Conservation (phyloP, 2,329 filamentous ascomycete genomes). For the Trichophyton schoenleinii region DNA sequence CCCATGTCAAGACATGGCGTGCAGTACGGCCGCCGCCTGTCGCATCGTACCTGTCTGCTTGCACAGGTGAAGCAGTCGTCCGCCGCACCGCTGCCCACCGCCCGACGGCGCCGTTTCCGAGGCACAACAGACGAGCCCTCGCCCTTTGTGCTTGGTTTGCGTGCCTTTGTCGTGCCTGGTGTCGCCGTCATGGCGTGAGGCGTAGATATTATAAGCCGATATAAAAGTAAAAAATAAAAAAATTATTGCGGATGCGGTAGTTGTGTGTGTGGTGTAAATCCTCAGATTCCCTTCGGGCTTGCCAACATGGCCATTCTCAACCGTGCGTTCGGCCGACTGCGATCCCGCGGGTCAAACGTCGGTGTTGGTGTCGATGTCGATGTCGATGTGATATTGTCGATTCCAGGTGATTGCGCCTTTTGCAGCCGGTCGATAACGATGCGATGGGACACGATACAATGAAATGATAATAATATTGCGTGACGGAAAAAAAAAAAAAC, state of each 20-base stretch:
- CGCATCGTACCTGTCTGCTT: conserved; percentile 73
- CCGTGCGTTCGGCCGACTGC: too few species aligned
- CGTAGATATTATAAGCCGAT: neutral
- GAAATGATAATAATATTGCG: too few species aligned
- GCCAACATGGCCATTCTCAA: too few species aligned
- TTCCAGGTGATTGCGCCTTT: neutral
- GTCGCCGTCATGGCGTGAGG: neutral
- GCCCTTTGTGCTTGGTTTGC: neutral
- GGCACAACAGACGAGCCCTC: conserved; percentile 18
- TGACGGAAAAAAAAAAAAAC: too few species aligned
- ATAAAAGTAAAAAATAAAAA: neutral
- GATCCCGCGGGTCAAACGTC: too few species aligned
- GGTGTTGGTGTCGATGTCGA: neutral
- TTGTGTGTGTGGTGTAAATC: too few species aligned
- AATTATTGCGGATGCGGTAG: too few species aligned
- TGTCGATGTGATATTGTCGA: neutral
- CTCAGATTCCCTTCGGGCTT: too few species aligned
- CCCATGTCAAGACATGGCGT: conserved; percentile 85
- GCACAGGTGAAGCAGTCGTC: conserved; percentile 93
- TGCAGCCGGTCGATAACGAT: neutral
- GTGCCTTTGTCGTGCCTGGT: neutral
- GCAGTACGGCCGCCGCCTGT: conserved; percentile 85
- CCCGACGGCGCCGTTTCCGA: conserved; percentile 70
- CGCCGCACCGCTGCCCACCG: conserved; percentile 73
- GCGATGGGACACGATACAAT: neutral